Percentiles rank a stretch among this genome's conserved stretches.
phyloP scores from a whole-genome alignment of 1,284 basidiomycete genomes.

The Cutaneotrichosporon cutaneum region DNA sequence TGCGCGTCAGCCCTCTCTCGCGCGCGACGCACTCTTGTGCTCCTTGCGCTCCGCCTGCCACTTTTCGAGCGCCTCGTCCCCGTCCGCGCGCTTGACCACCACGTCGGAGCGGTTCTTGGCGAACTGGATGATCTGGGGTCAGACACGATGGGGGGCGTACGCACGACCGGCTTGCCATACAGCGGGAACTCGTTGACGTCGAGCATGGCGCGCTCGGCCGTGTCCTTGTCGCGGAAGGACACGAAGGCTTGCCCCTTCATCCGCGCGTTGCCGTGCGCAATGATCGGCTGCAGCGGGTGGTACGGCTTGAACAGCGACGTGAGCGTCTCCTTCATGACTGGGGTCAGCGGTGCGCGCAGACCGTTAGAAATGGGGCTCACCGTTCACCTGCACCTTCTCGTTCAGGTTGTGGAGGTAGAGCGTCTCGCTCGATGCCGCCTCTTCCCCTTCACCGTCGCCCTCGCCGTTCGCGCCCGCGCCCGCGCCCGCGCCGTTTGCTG shows the following conservation, averaged over 20 bases:
- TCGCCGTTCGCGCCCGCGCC: slow-evolving; percentile 10
- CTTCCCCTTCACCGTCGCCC: slow-evolving; percentile 26
- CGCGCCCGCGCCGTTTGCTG: no score
- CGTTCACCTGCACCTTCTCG: slow-evolving; percentile 87
- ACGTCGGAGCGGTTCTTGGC: slow-evolving; percentile 85
- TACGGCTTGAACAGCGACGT: slow-evolving; percentile 89
- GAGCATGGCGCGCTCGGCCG: slow-evolving; percentile 80
- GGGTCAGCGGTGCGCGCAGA: neutral
- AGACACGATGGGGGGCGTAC: slow-evolving; percentile 82
- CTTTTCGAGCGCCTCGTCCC: slow-evolving; percentile 62
- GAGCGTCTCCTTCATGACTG: slow-evolving; percentile 85
- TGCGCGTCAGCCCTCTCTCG: slow-evolving; percentile 42
- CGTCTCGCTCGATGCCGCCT: slow-evolving; percentile 74
- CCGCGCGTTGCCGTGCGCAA: slow-evolving; percentile 86
- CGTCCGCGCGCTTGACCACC: slow-evolving; percentile 73
- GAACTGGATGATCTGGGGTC: slow-evolving; percentile 68
- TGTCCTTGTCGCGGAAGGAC: slow-evolving; percentile 76
- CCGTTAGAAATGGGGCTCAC: no score
- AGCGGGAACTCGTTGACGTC: slow-evolving; percentile 93
- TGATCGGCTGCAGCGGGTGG: slow-evolving; percentile 84
- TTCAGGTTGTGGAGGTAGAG: slow-evolving; percentile 97
- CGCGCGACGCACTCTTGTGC: slow-evolving; percentile 70
- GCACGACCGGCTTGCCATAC: slow-evolving; percentile 94
- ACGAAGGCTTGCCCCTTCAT: slow-evolving; percentile 99
- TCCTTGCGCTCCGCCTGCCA: slow-evolving; percentile 73